Conservation (phyloP, 306 rosid genomes). For the Quercus wislizeni region DNA sequence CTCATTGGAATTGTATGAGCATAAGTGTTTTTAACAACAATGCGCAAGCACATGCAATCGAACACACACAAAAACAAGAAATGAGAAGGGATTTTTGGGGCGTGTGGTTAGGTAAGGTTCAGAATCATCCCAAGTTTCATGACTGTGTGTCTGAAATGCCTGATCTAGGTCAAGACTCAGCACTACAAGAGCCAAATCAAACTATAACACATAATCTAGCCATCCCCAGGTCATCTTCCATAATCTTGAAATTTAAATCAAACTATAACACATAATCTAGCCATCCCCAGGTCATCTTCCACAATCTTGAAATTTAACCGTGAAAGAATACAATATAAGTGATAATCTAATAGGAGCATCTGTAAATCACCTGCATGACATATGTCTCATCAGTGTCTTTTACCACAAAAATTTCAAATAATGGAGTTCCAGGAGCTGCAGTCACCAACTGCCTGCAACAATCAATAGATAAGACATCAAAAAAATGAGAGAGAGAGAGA, state of each 20-base stretch:
- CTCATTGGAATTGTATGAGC: background rate
- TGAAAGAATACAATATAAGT: background rate
- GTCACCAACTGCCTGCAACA: slow-evolving; percentile 80
- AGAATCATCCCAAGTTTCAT: no score
- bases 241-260: background rate
- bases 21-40: background rate
- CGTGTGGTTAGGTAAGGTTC: no score
- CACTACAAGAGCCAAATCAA: background rate
- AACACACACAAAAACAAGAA: background rate
- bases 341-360: slow-evolving; percentile 16
- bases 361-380: slow-evolving; percentile 71
- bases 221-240: background rate
- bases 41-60: no score
- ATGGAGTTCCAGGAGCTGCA: slow-evolving; percentile 79
- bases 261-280: background rate
- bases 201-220: background rate
- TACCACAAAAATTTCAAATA: slow-evolving; percentile 88
- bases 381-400: slow-evolving; percentile 67
- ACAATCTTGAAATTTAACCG: background rate
- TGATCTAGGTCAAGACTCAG: background rate
- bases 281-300: background rate
- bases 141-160: background rate
- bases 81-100: no score
- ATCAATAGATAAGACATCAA: background rate
- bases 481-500: slow-evolving; percentile 1